A percentile compares a stretch with the other conserved stretches of the same genome.
Evolutionary conservation across 1,139 yeast species (phyloP).

Genomic region (Yamadazyma kanchanaburiensis): DNA sequence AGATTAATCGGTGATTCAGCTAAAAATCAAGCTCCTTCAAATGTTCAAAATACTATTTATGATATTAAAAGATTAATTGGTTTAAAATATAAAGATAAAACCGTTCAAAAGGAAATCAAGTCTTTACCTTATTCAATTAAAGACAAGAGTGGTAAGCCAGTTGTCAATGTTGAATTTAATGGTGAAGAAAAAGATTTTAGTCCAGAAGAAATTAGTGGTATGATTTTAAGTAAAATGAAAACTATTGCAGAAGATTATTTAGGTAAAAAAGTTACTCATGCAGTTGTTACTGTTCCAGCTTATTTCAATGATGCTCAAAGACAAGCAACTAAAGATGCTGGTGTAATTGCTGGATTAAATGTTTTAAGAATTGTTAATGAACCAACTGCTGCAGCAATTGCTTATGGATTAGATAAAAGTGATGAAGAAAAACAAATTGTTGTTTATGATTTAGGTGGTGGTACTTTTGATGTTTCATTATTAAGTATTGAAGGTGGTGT

Average conservation of each 20-base stretch:
- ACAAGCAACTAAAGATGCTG: conserved; percentile 98
- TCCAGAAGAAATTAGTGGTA: conserved; percentile 89
- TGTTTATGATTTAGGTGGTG: conserved; percentile 54
- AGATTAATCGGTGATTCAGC: conserved; percentile 94
- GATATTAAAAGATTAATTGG: conserved; percentile 89
- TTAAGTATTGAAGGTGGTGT: conserved; percentile 52
- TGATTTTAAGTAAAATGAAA: conserved; percentile 91
- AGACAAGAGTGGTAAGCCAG: conserved; percentile 75
- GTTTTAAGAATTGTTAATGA: conserved; percentile 94
- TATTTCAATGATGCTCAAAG: conserved; percentile 98
- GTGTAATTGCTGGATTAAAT: conserved; percentile 92
- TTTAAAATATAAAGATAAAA: conserved; percentile 67
- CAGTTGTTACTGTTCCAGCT: conserved; percentile 96
- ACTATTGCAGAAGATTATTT: conserved; percentile 89
- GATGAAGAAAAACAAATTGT: conserved; percentile 47
- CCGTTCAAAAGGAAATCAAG: conserved; percentile 79
- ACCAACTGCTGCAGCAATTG: conserved; percentile 98
- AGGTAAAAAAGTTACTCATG: conserved; percentile 86
- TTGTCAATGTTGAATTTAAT: conserved; percentile 65
- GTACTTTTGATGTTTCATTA: conserved; percentile 52
- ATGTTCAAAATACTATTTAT: conserved; percentile 75
- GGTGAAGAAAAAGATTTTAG: conserved; percentile 72
- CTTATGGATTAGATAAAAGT: conserved; percentile 90
- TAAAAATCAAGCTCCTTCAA: conserved; percentile 86
- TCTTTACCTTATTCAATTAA: conserved; percentile 73